Evolutionary conservation across 129 eudicot genomes (phyloP).

Genomic region (Ambrosia artemisiifolia): DNA sequence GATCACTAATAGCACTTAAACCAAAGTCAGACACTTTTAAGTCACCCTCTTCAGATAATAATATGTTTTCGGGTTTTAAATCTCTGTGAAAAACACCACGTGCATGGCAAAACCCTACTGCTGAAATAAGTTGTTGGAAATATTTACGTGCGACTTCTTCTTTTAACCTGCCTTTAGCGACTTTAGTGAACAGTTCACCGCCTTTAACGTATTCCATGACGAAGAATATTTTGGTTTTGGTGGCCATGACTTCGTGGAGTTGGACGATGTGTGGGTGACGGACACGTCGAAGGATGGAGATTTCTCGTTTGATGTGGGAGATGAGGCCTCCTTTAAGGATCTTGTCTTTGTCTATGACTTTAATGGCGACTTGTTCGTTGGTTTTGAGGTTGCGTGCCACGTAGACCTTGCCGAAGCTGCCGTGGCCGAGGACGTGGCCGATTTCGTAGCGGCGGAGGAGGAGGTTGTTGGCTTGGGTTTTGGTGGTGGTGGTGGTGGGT

Average conservation of each 20-base stretch:
- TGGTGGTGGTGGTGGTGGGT: slow-evolving; percentile 27
- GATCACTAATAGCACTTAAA: slow-evolving; percentile 57
- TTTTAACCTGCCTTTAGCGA: slow-evolving; percentile 63
- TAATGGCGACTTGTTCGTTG: slow-evolving; percentile 58
- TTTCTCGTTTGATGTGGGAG: slow-evolving; percentile 62
- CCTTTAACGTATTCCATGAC: slow-evolving; percentile 69
- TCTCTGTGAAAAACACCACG: slow-evolving; percentile 73
- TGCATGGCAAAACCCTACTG: slow-evolving; percentile 63
- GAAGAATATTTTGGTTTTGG: slow-evolving; percentile 57
- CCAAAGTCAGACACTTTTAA: slow-evolving; percentile 74
- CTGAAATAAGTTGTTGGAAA: slow-evolving; percentile 58
- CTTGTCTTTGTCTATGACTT: slow-evolving; percentile 67
- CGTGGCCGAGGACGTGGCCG: slow-evolving; percentile 66
- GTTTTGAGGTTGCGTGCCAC: slow-evolving; percentile 56
- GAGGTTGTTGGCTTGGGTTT: slow-evolving; percentile 38
- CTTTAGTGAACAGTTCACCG: slow-evolving; percentile 55
- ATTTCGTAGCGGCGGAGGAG: slow-evolving; percentile 56
- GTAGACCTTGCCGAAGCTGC: slow-evolving; percentile 67
- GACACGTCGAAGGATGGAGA: slow-evolving; percentile 58
- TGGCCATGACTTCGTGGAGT: slow-evolving; percentile 68
- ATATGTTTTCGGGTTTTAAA: slow-evolving; percentile 58
- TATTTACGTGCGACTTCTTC: slow-evolving; percentile 55
- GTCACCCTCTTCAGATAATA: slow-evolving; percentile 62
- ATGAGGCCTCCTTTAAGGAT: slow-evolving; percentile 52
- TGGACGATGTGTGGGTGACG: slow-evolving; percentile 71